phyloP scores from a whole-genome alignment of 495 filamentous ascomycete genomes.

The Cairneyella variabilis region DNA sequence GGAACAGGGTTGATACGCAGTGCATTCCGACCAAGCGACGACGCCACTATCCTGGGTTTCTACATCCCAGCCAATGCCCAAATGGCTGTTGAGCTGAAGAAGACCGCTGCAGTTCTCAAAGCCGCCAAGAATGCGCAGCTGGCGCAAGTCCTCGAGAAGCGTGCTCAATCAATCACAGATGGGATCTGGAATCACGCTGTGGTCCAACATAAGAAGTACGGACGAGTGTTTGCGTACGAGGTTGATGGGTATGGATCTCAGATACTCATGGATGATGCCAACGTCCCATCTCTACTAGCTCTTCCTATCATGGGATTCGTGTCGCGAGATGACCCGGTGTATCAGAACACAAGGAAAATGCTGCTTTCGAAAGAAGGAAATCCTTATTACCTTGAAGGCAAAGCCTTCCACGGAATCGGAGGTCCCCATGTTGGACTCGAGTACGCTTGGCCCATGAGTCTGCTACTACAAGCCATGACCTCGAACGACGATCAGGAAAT shows the following conservation, averaged over 20 bases:
- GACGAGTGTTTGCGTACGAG: conserved; percentile 92
- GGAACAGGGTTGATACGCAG: conserved; percentile 84
- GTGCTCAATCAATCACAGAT: conserved; percentile 63
- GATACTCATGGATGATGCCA: conserved; percentile 97
- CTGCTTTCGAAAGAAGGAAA: conserved; percentile 74
- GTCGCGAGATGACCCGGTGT: conserved; percentile 57
- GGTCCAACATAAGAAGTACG: conserved; percentile 76
- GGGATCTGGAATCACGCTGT: conserved; percentile 90
- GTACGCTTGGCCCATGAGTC: conserved; percentile 97
- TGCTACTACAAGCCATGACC: conserved; percentile 87
- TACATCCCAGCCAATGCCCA: conserved; percentile 96
- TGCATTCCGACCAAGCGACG: conserved; percentile 94
- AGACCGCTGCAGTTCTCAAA: conserved; percentile 65
- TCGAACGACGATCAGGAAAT: conserved; percentile 87
- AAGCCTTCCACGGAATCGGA: conserved; percentile 83
- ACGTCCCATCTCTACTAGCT: conserved; percentile 84
- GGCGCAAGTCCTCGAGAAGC: conserved; percentile 51
- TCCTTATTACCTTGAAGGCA: conserved; percentile 81
- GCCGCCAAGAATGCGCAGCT: conserved; percentile 47
- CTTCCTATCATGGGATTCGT: conserved; percentile 87
- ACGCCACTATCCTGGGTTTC: conserved; percentile 93
- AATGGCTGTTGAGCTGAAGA: conserved; percentile 87
- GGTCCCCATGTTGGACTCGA: conserved; percentile 74
- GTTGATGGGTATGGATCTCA: conserved; percentile 92
- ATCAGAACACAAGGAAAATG: conserved; percentile 92